These are phyloP conservation scores for Diaporthe sp. DNA, from an alignment of 2,329 filamentous ascomycete species.

Conservation along the genomic window DNA sequence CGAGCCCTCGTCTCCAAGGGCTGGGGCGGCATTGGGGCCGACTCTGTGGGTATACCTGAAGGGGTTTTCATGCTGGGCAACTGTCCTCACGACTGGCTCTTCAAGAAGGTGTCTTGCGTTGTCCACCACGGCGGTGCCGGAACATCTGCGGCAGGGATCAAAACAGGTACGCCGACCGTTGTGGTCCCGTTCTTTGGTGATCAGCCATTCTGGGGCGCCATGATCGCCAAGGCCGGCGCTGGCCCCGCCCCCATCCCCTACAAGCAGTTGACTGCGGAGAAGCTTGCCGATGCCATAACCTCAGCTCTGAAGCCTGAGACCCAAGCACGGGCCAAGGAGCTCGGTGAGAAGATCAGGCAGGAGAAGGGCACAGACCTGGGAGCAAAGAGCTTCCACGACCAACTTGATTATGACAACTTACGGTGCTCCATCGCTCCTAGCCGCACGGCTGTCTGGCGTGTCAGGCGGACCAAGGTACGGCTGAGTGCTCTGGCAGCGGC, in stretches of 20 bases:
- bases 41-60: slow-evolving; percentile 75
- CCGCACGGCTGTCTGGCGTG: slow-evolving; percentile 78
- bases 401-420: slow-evolving; percentile 73
- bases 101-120: slow-evolving; percentile 82
- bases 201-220: slow-evolving; percentile 85
- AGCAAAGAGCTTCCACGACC: slow-evolving; percentile 76
- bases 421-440: slow-evolving; percentile 76
- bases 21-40: slow-evolving; percentile 86
- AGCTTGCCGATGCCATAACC: slow-evolving; percentile 72
- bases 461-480: slow-evolving; percentile 73
- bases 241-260: slow-evolving; percentile 77
- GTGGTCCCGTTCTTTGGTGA: slow-evolving; percentile 90
- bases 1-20: slow-evolving; percentile 87
- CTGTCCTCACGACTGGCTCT: slow-evolving; percentile 90
- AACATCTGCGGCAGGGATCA: slow-evolving; percentile 88
- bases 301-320: slow-evolving; percentile 71
- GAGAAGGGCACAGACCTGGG: slow-evolving; percentile 70
- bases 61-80: slow-evolving; percentile 87
- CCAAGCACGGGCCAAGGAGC: slow-evolving; percentile 62
- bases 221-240: slow-evolving; percentile 78
- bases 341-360: slow-evolving; percentile 73
- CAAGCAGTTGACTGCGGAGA: slow-evolving; percentile 73
- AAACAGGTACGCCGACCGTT: slow-evolving; percentile 81
- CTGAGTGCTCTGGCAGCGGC: slow-evolving; percentile 80
- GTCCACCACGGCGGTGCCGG: slow-evolving; percentile 91